phyloP scores from a whole-genome alignment of 345 rosid genomes.

The Euphorbia peplus region DNA sequence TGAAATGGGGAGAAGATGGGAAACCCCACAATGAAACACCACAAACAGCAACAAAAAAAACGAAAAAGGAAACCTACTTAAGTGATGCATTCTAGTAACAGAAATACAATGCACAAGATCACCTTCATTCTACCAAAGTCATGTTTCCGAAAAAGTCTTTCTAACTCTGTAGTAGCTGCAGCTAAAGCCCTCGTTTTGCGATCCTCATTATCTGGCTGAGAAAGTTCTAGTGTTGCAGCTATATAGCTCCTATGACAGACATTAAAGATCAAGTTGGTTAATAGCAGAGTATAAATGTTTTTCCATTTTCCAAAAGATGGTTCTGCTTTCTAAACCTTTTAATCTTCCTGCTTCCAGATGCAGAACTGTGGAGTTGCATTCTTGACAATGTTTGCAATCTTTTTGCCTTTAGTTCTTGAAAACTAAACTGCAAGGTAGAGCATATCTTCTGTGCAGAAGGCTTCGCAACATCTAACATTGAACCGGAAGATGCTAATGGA shows the following conservation, averaged over 20 bases:
- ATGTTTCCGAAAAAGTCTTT: slow-evolving; percentile 80
- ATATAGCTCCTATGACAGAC: slow-evolving; percentile 55
- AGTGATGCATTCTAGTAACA: neutral
- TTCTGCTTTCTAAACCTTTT: slow-evolving; percentile 38
- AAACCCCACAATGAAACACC: neutral
- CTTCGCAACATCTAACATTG: slow-evolving; percentile 42
- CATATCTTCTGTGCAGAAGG: slow-evolving; percentile 50
- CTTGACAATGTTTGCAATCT: slow-evolving; percentile 63
- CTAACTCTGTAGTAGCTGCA: slow-evolving; percentile 87
- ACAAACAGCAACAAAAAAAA: neutral
- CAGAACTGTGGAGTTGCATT: slow-evolving; percentile 34
- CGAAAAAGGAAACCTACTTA: neutral
- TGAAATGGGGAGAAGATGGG: neutral
- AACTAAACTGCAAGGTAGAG: slow-evolving; percentile 66
- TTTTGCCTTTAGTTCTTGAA: slow-evolving; percentile 55
- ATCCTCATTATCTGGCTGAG: slow-evolving; percentile 82
- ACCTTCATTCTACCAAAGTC: slow-evolving; percentile 95
- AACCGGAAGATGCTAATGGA: slow-evolving; percentile 35
- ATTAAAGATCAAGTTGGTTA: slow-evolving; percentile 9
- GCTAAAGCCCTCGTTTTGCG: slow-evolving; percentile 70
- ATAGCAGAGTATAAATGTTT: slow-evolving; percentile 6
- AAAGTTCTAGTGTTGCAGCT: slow-evolving; percentile 83
- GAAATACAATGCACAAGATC: slow-evolving; percentile 14
- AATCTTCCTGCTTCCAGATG: slow-evolving; percentile 37
- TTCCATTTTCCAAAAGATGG: slow-evolving; percentile 14